Evolutionary conservation across 768 basidiomycete genomes (phyloP), one percentile per base, ranked within the genome.

Genomic region (Kwoniella bestiolae): DNA sequence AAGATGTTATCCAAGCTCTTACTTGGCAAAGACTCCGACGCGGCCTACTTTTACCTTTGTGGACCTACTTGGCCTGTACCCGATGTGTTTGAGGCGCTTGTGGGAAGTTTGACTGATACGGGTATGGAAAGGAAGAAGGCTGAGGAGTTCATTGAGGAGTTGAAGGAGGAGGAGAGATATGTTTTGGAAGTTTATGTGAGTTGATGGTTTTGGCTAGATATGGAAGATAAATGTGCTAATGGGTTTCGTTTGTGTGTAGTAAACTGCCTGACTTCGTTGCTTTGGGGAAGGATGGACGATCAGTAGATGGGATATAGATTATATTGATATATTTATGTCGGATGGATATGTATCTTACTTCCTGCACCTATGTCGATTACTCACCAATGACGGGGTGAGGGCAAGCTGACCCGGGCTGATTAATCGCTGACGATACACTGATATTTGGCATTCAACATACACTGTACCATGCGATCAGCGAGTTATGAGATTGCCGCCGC

Each of bases 1-100:
- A 86, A 87, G 72, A 83, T 84, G 31, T 86, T 99, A 26, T 89
- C 88, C 49, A 82, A 86, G 67, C 88, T 91, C 87, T 82, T 98
- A 60, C 52, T 59, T 84, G 88, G 72, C 84, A 88, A 62, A 47
- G 81, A 73, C 18, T 53, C 61, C 25, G 69, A 78, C 46, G 73
- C 76, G 26, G 79, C 80, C 14, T 86, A 88, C 67, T 99, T 99
- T 83, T 98, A 97, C 82, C 85, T 99, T 49, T 97, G 96, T 80
- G 95, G 95, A 28, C 96, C 95, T 38, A 98, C 95, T 28, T 96
- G 94, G 95, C 96, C 96, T n/a, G 95, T 98, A 23, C 94, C 96
- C 1, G 96, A 98, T 76, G 93, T 99, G 5, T 95, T 91, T 75
- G 90, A 95, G 81, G 91, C 96, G 0, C 84, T 99, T 53, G 89